Evolutionary conservation across 345 rosid species (phyloP).

Genomic region (Rhodamnia rubescens): DNA sequence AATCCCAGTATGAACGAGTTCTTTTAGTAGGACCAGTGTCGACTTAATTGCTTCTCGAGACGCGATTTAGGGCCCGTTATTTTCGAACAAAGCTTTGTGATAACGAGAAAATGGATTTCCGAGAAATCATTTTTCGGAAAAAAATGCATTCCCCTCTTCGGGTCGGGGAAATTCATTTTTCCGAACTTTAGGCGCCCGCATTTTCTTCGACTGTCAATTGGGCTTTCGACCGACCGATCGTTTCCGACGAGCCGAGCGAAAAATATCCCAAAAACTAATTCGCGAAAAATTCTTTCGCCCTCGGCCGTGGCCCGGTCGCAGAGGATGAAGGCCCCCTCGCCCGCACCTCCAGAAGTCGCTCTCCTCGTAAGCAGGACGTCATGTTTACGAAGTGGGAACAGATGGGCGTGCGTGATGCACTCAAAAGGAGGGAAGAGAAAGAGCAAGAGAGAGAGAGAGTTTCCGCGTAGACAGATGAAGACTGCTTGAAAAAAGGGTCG

Average conservation of each 20-base stretch:
- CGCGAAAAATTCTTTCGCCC: too few species aligned
- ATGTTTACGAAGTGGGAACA: slow-evolving; percentile 37
- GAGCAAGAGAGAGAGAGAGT: slow-evolving; percentile 16
- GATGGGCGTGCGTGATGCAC: background rate
- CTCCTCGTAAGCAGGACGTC: slow-evolving; percentile 48
- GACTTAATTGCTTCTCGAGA: background rate
- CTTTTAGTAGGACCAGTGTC: background rate
- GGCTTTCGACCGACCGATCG: background rate
- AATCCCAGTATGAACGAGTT: background rate
- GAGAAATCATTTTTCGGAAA: too few species aligned
- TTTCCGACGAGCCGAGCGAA: background rate
- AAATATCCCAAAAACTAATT: too few species aligned
- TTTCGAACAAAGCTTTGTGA: background rate
- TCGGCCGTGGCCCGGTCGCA: background rate
- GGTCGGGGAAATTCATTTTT: background rate
- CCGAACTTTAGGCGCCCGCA: background rate
- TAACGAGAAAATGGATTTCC: background rate
- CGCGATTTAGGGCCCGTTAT: background rate
- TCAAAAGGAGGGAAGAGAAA: background rate
- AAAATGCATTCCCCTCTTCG: background rate
- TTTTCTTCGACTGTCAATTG: background rate
- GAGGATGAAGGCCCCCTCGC: background rate
- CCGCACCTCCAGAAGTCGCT: background rate
- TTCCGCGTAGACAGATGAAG: slow-evolving; percentile 85
- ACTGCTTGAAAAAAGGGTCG: slow-evolving; percentile 9